These are phyloP conservation scores for Capronia epimyces DNA, from an alignment of 2,329 filamentous ascomycete genomes.

Conservation along the genomic window DNA sequence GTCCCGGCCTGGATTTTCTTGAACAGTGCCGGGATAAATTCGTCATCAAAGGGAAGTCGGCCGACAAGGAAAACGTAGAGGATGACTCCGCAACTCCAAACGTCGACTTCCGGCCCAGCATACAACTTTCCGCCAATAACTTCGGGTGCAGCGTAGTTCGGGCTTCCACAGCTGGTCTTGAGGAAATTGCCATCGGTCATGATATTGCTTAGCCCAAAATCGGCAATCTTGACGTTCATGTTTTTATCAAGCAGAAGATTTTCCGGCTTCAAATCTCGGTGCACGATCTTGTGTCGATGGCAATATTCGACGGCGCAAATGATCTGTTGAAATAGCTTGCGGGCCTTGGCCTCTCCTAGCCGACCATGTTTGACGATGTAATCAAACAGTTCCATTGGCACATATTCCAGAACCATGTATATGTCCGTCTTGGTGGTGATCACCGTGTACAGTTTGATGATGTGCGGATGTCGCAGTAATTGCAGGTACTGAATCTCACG, in stretches of 20 bases:
- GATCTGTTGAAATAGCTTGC: slow-evolving; percentile 98
- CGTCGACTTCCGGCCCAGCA: slow-evolving; percentile 93
- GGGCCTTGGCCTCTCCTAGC: slow-evolving; percentile 85
- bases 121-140: slow-evolving; percentile 98
- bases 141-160: slow-evolving; percentile 95
- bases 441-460: slow-evolving; percentile 98
- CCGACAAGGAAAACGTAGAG: slow-evolving; percentile 62
- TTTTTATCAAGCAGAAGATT: slow-evolving; percentile 92
- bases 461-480: slow-evolving; percentile 89
- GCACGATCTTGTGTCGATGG: slow-evolving; percentile 97
- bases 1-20: slow-evolving; percentile 95
- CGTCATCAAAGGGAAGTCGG: slow-evolving; percentile 87
- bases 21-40: slow-evolving; percentile 95
- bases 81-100: slow-evolving; percentile 66
- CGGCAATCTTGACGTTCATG: slow-evolving; percentile 97
- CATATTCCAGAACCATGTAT: slow-evolving; percentile 98
- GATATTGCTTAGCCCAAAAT: slow-evolving; percentile 97
- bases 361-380: slow-evolving; percentile 93
- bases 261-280: slow-evolving; percentile 94
- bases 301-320: slow-evolving; percentile 98
- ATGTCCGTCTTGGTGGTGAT: slow-evolving; percentile 93
- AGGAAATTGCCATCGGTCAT: slow-evolving; percentile 99
- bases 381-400: slow-evolving; percentile 92
- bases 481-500: slow-evolving; percentile 98
- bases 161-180: slow-evolving; percentile 96